These are phyloP conservation scores for Artemisia tridentata DNA, from an alignment of 129 eudicot genomes.

Conservation along the genomic window DNA sequence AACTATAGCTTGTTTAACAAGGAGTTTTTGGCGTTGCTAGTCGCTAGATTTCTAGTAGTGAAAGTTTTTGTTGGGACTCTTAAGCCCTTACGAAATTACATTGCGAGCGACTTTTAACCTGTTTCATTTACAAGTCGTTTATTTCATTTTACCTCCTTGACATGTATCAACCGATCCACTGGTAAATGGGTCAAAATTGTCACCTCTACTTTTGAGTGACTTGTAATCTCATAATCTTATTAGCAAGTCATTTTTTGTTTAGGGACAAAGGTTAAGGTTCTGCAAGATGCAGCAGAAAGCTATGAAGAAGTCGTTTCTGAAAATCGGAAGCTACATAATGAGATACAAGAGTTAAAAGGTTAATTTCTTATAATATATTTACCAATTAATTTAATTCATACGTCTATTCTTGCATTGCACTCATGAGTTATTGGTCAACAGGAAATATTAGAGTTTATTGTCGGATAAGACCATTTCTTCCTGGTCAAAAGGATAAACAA, in stretches of 20 bases:
- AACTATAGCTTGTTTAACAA: no score
- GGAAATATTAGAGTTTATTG: constrained; percentile 98
- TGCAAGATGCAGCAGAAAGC: constrained; percentile 66
- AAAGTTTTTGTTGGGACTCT: no score
- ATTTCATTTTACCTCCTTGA: not conserved
- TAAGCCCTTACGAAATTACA: not conserved
- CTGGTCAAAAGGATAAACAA: constrained; percentile 63
- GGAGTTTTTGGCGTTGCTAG: no score
- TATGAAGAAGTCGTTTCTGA: constrained; percentile 63
- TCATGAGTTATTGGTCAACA: constrained; percentile 38
- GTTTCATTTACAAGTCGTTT: not conserved
- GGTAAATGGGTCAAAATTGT: not conserved
- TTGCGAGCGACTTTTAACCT: not conserved
- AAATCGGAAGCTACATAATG: constrained; percentile 86
- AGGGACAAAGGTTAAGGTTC: constrained; percentile 56
- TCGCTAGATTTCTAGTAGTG: no score
- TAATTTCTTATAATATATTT: not conserved
- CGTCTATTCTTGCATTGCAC: not conserved
- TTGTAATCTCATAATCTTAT: constrained; percentile 5
- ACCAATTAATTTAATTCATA: not conserved
- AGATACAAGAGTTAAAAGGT: constrained; percentile 95
- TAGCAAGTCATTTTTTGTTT: not conserved
- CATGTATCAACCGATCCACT: not conserved
- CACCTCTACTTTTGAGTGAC: constrained; percentile 6
- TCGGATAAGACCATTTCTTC: constrained; percentile 87